Evolutionary conservation across 2,329 filamentous ascomycete species (phyloP), one percentile per base, ranked within the genome.

Genomic region (Fusarium domesticum): DNA sequence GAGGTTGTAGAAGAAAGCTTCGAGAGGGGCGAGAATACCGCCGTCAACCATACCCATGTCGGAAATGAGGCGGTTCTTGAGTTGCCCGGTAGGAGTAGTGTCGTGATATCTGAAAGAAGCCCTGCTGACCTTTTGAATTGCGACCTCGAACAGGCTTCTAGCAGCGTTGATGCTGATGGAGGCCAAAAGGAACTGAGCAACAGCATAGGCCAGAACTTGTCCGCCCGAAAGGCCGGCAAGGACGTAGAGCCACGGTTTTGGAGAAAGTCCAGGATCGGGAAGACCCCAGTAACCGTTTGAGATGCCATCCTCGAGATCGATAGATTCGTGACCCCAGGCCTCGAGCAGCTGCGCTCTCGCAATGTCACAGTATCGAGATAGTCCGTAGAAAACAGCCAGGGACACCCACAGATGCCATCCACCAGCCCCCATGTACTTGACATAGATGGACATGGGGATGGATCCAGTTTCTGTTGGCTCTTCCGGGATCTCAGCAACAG

Each of bases 41-140:
- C 90, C 90, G 59, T 96, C 91, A 0, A 96, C 79, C 38, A 89
- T 91, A 19, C 87, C 87, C 68, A 96, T 93, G 59, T 96, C 90
- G 2, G 88, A 89, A 0, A 90, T 95, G 48, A 96, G 75, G 6
- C 91, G 81, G 64, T 96, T 96, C 87, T 96, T 96, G 49, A 96
- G 72, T 36, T 91, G 81, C 0, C 91, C 91, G 0, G 95, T 84
- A 0, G 91, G 91, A 0, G 91, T 96, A 4, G 89, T 82, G 62
- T 96, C 91, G 69, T 95, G 93, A 65, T 91, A 96, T 1, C 89
- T 82, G 68, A 96, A 95, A 0, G 85, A 91, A 0, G 90, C 87
- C 57, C 83, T 80, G 61, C 85, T 85, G 38, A 96, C 87, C 39
- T 78, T 80, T 2, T 77, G 70, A 68, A 96, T 81, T 16, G 89